phyloP scores from a whole-genome alignment of 2,329 filamentous ascomycete species.

The Aspergillus floridensis region DNA sequence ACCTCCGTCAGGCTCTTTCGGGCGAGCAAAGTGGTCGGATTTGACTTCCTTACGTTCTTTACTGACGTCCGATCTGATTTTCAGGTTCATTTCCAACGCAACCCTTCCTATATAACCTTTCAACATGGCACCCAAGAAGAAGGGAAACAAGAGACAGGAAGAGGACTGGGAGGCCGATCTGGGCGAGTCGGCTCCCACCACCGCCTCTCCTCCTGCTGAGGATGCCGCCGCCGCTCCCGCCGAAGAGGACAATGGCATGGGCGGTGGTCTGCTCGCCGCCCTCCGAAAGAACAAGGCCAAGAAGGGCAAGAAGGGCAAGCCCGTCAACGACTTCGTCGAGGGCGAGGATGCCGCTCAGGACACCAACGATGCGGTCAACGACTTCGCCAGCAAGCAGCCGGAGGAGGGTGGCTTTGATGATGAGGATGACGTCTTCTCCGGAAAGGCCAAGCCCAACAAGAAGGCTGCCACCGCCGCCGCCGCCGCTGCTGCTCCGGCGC shows the following conservation, averaged over 20 bases:
- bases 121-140: constrained; percentile 90
- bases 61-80: not conserved
- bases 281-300: constrained; percentile 80
- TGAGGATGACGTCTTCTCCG: constrained; percentile 79
- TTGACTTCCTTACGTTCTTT: not conserved
- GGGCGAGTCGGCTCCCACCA: constrained; percentile 65
- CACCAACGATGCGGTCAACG: constrained; percentile 32
- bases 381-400: constrained; percentile 67
- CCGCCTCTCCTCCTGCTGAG: constrained; percentile 37
- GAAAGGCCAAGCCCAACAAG: constrained; percentile 49
- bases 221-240: constrained; percentile 49
- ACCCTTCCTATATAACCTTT: not conserved
- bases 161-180: constrained; percentile 96
- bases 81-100: not conserved
- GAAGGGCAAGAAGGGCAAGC: constrained; percentile 85
- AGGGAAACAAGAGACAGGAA: constrained; percentile 78
- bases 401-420: constrained; percentile 74
- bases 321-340: constrained; percentile 69
- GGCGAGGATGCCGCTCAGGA: constrained; percentile 58
- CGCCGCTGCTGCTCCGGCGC: constrained; percentile 48
- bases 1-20: not conserved
- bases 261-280: constrained; percentile 72
- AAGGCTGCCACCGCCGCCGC: constrained; percentile 53
- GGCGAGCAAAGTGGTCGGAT: not conserved
- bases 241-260: constrained; percentile 55